These are phyloP conservation scores for Naegleria gruberi DNA, from an alignment of 208 protist genomes.

Conservation along the genomic window DNA sequence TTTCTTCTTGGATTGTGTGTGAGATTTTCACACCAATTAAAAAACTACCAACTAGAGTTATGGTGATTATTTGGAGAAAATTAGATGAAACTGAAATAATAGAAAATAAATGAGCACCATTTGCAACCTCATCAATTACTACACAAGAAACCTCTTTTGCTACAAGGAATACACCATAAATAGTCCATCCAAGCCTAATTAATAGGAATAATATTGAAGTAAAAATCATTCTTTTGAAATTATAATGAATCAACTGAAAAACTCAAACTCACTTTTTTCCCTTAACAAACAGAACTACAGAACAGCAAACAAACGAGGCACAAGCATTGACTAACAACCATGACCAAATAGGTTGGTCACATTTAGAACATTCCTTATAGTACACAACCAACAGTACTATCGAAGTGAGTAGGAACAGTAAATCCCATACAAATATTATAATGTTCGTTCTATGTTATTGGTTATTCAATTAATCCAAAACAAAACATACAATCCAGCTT, in stretches of 20 bases:
- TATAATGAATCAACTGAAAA: too few species aligned
- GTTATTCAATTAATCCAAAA: neutral
- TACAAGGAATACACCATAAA: neutral
- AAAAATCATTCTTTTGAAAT: neutral
- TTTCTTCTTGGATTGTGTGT: neutral
- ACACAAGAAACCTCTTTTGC: neutral
- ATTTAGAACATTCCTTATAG: neutral
- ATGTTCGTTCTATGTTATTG: neutral
- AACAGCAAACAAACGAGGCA: neutral
- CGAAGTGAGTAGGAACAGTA: neutral
- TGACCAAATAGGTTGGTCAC: neutral
- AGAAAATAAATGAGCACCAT: neutral
- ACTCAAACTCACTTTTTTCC: neutral
- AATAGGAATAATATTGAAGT: neutral
- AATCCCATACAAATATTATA: neutral
- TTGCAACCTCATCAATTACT: neutral
- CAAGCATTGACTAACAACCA: neutral
- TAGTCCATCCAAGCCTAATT: neutral
- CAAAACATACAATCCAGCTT: neutral
- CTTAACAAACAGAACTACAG: neutral
- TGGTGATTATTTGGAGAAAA: neutral
- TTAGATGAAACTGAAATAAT: neutral
- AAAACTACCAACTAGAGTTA: neutral
- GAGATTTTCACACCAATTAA: neutral
- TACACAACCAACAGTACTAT: neutral